Evolutionary conservation across 305 asterid genomes (phyloP).

Genomic region (Rubia occidens): DNA sequence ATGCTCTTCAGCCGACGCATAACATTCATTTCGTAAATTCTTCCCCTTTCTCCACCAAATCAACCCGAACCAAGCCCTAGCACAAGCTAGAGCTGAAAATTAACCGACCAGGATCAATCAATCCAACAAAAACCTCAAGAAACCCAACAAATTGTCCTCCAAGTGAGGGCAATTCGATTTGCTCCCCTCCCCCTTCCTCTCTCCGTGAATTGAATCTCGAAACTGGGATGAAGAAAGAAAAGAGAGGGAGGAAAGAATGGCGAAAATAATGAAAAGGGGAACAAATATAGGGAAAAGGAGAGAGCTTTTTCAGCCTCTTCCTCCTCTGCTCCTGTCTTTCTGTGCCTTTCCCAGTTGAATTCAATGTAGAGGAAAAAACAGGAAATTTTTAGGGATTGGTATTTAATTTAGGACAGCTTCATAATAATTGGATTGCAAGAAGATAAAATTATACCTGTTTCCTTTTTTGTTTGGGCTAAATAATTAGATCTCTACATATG

Average conservation of each 20-base stretch:
- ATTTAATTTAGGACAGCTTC: too few relatives aligned
- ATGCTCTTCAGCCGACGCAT: constrained; percentile 99
- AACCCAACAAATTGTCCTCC: neutral
- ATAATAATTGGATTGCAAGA: too few relatives aligned
- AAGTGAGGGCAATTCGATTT: neutral
- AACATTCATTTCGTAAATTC: constrained; percentile 51
- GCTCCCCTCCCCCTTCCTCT: constrained; percentile 12
- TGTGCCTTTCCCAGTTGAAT: constrained; percentile 20
- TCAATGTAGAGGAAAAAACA: constrained; percentile 9
- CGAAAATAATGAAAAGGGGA: neutral
- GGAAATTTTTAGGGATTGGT: too few relatives aligned
- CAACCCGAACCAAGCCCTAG: constrained; percentile 6
- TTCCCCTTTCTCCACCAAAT: neutral
- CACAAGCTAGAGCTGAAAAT: constrained; percentile 6
- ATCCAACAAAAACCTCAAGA: neutral
- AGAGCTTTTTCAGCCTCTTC: constrained; percentile 12
- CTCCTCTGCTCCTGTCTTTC: constrained; percentile 13
- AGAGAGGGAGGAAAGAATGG: neutral
- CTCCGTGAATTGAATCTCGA: constrained; percentile 9
- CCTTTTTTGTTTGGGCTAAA: neutral
- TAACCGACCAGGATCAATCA: neutral
- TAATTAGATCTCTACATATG: neutral
- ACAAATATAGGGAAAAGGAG: constrained; percentile 3
- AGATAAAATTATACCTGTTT: neutral
- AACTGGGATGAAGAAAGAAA: constrained; percentile 11